Evolutionary conservation across 371 early-diverging fungal genomes (phyloP).

Genomic region (Haplosporangium sp.): DNA sequence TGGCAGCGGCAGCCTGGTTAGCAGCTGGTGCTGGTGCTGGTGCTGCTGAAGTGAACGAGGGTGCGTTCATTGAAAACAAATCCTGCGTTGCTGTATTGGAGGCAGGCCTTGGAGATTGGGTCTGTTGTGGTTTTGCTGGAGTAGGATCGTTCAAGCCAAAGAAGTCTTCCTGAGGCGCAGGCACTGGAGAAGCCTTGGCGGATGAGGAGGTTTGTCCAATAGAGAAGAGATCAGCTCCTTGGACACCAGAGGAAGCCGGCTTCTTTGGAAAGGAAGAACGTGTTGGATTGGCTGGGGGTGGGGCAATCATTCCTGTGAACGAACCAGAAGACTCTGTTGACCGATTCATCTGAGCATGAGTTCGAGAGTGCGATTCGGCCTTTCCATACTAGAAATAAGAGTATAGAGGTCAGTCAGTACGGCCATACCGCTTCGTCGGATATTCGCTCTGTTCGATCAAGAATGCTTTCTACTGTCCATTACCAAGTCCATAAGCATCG

Average conservation of each 20-base stretch:
- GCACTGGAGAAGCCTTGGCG: conserved; percentile 16
- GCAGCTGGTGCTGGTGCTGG: conserved; percentile 4
- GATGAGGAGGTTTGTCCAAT: conserved; percentile 32
- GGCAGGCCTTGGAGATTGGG: conserved; percentile 10
- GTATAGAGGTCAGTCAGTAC: too few relatives aligned
- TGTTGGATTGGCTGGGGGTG: conserved; percentile 33
- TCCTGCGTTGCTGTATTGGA: conserved; percentile 24
- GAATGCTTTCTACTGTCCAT: background rate
- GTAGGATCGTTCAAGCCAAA: conserved; percentile 43
- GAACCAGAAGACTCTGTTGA: conserved; percentile 28
- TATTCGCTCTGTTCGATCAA: too few relatives aligned
- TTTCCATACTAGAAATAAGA: conserved; percentile 19
- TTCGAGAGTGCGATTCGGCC: conserved; percentile 24
- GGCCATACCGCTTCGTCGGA: background rate
- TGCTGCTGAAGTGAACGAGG: conserved; percentile 23
- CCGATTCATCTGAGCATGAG: conserved; percentile 29
- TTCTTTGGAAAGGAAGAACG: conserved; percentile 29
- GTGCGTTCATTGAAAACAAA: conserved; percentile 28
- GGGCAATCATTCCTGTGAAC: conserved; percentile 41
- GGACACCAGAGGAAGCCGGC: conserved; percentile 41
- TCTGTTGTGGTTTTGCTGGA: conserved; percentile 25
- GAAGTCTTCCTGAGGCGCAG: conserved; percentile 31
- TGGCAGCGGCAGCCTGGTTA: conserved; percentile 7
- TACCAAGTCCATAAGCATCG: conserved; percentile 50
- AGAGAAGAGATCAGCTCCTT: conserved; percentile 55